Evolutionary conservation across 2,329 filamentous ascomycete genomes (phyloP).

Genomic region (Pseudocercospora macadamiae): DNA sequence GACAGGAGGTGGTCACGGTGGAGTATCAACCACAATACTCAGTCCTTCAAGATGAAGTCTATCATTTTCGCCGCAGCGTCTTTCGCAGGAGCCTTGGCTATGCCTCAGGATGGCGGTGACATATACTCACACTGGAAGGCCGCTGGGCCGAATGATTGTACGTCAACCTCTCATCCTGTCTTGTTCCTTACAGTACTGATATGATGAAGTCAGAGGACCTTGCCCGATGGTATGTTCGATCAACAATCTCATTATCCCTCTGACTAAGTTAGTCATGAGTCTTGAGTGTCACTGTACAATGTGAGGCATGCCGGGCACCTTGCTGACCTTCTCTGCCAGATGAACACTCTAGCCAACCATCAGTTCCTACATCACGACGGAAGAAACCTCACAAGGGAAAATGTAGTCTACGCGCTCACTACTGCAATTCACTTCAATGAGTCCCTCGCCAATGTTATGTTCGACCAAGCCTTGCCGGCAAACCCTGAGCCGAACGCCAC

Average conservation of each 20-base stretch:
- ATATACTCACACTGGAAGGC: slow-evolving; percentile 5
- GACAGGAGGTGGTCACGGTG: background rate
- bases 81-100: background rate
- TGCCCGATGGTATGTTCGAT: slow-evolving; percentile 8
- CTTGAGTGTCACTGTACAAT: no score
- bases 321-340: background rate
- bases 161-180: background rate
- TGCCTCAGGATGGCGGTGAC: background rate
- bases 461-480: slow-evolving; percentile 24
- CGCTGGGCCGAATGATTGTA: slow-evolving; percentile 8
- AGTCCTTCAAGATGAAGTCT: background rate
- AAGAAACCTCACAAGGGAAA: slow-evolving; percentile 23
- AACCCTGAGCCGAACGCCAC: slow-evolving; percentile 29
- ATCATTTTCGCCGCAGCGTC: background rate
- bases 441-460: slow-evolving; percentile 21
- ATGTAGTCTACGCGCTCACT: slow-evolving; percentile 22
- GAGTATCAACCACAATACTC: background rate
- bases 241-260: background rate
- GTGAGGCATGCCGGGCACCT: no score
- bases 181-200: background rate
- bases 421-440: slow-evolving; percentile 27
- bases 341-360: slow-evolving; percentile 28
- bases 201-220: slow-evolving; percentile 3
- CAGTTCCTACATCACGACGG: slow-evolving; percentile 28
- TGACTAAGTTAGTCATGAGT: no score